Evolutionary conservation across 192 early-diverging fungal species (phyloP), one percentile per base, ranked within the genome.

Genomic region (Backusella mclennaniae): DNA sequence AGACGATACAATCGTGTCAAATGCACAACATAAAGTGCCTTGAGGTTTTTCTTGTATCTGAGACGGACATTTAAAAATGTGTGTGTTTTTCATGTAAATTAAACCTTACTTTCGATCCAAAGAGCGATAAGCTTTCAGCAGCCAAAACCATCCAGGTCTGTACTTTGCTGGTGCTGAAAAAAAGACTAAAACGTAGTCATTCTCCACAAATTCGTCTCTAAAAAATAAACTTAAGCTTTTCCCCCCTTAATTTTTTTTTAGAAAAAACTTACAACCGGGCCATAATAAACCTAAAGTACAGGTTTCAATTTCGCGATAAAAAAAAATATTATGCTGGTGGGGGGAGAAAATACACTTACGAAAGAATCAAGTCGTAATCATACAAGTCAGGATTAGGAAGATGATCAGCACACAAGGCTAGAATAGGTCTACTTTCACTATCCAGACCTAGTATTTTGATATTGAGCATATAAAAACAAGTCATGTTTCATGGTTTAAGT

Each of bases 21-120:
- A 84, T 99, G 96, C 3, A 99, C 95, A 39, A 99, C 90, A 83
- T 94, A 95, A 14, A 99, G 84, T 21, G 89, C 89, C 83, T 97
- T 97, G 44, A 99, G 84, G 83, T 99, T 97, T 85, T 99, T 99
- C 73, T 96, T 96, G 86, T 93, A 56, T 56, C 53, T 56, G n/a
- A 56, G n/a, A 21, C 53, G 53, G 56, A 39, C 21, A 33, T 59
- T 44, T 74, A 67, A 33, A 33, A 69, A 23, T 17, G n/a, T 39
- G 38, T 39, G 29, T 3, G 26, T 42, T 41, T 36, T 38, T 39
- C 35, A 5, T 33, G 46, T 71, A 21, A 26, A n/a, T 21, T 2
- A 44, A 12, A 77, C 0, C 83, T 74, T 84, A 94, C 92, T 93
- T 94, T 85, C 95, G 82, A 39, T 89, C 88, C 46, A 98, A 76